Evolutionary conservation across 352 stramenopile species (phyloP), one percentile per base, ranked within the genome.

Genomic region (Phytopythium chamaehyphon): DNA sequence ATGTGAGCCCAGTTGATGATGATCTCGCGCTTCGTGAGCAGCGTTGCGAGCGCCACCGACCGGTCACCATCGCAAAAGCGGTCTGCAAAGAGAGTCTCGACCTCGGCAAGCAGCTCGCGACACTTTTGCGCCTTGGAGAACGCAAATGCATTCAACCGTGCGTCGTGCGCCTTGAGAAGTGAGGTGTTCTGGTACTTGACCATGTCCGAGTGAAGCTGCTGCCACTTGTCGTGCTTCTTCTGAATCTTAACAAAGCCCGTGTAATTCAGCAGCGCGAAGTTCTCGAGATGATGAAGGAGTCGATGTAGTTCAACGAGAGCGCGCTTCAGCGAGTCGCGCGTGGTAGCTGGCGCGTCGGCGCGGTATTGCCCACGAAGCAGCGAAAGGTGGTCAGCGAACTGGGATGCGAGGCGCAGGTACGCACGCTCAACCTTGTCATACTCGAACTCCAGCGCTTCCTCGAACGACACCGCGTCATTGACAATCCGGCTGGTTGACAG

Each of bases 201-300:
- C 37, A 69, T 57, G 33, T 67, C 71, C 0, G 47, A 18, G 22
- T 52, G 47, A 28, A 43, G 31, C 12, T 22, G 31, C 47, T 42
- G 35, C 47, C 31, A 43, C 48, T 98, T 98, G 66, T 98, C 94
- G 64, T 98, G 90, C 52, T 98, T 98, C 64, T 99, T 98, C 26
- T 98, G 62, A 58, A 99, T 97, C 68, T 99, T 99, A 19, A 99
- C 81, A 63, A 98, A 98, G 14, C 87, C 96, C 0, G 96, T 99
- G 69, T 98, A 98, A 60, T 99, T 99, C 50, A 99, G 83, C 56
- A 99, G 90, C 24, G 91, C 83, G 76, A 96, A 99, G 68, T 99
- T 99, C 33, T 96, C 73, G 47, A 99, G 76, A 33, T 98, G 70
- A 57, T 98, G 97, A 21, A 96, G 62, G 40, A 93, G 76, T 3